phyloP scores from a whole-genome alignment of 768 basidiomycete genomes.

The Rhizopogon rudus region DNA sequence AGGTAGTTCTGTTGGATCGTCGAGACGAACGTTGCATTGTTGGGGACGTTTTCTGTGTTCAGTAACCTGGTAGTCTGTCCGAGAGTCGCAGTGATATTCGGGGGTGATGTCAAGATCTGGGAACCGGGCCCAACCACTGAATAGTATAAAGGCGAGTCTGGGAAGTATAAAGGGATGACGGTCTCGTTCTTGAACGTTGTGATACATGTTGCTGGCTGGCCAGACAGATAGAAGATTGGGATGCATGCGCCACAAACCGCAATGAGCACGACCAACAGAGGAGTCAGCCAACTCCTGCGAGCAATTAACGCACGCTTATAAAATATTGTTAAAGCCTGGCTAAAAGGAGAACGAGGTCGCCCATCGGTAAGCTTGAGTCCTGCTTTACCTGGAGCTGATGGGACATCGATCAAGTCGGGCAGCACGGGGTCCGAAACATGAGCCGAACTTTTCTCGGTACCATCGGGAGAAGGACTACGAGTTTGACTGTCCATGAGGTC shows the following conservation, averaged over 20 bases:
- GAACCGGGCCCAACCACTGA: slow-evolving; percentile 28
- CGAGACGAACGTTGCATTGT: slow-evolving; percentile 57
- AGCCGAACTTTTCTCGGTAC: slow-evolving; percentile 15
- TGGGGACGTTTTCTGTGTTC: slow-evolving; percentile 35
- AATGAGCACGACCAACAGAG: slow-evolving; percentile 46
- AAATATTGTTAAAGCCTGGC: slow-evolving; percentile 70
- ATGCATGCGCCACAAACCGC: slow-evolving; percentile 61
- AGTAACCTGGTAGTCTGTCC: slow-evolving; percentile 36
- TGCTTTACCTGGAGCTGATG: slow-evolving; percentile 5
- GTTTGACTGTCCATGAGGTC: slow-evolving; percentile 50
- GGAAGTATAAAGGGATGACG: slow-evolving; percentile 49
- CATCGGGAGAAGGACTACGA: slow-evolving; percentile 16
- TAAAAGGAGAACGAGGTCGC: slow-evolving; percentile 47
- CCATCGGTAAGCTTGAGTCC: slow-evolving; percentile 45
- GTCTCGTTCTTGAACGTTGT: slow-evolving; percentile 32
- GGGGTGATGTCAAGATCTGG: slow-evolving; percentile 47
- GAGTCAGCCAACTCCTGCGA: slow-evolving; percentile 65
- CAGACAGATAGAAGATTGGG: slow-evolving; percentile 59
- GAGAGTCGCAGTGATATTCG: slow-evolving; percentile 42
- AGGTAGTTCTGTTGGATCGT: slow-evolving; percentile 46
- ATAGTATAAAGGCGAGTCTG: slow-evolving; percentile 36
- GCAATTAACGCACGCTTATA: slow-evolving; percentile 63
- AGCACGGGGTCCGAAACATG: background rate
- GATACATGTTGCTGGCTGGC: slow-evolving; percentile 47
- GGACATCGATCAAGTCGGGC: slow-evolving; percentile 1